Evolutionary conservation across 768 basidiomycete genomes (phyloP).

Genomic region (Boletus rufocinnamomeus): DNA sequence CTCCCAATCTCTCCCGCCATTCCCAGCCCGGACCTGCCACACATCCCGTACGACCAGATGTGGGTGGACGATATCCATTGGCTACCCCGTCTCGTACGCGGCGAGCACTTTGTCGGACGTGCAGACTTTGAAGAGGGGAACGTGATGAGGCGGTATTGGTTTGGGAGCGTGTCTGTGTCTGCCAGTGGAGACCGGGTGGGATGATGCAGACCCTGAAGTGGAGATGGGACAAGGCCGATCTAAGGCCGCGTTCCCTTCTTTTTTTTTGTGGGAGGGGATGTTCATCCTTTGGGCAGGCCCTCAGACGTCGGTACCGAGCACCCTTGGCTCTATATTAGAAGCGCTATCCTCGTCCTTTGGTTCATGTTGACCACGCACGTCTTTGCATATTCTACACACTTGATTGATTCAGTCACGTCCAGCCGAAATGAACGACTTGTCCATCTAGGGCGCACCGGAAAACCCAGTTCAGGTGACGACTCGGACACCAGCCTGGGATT

Average conservation of each 20-base stretch:
- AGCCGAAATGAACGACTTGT: neutral
- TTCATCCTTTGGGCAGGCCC: too few relatives aligned
- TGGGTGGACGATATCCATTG: constrained; percentile 68
- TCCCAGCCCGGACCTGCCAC: constrained; percentile 20
- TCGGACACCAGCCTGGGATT: too few relatives aligned
- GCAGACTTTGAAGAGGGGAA: constrained; percentile 75
- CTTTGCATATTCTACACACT: neutral
- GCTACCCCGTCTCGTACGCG: constrained; percentile 60
- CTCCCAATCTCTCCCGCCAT: neutral
- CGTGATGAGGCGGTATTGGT: constrained; percentile 71
- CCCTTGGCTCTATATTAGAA: neutral
- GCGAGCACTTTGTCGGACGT: constrained; percentile 48
- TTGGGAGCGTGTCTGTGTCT: constrained; percentile 43
- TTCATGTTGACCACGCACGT: neutral
- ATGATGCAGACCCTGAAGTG: neutral
- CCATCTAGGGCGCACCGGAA: neutral
- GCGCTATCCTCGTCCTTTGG: too few relatives aligned
- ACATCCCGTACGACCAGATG: constrained; percentile 61
- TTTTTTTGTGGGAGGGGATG: too few relatives aligned
- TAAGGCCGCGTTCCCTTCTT: neutral
- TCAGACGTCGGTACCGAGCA: too few relatives aligned
- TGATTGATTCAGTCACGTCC: neutral
- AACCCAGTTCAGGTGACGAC: neutral
- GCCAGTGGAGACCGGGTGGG: neutral
- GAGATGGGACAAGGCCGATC: neutral